These are phyloP conservation scores for Pseudozyma tsukubaensis DNA, from an alignment of 1,284 basidiomycete species.

Conservation along the genomic window DNA sequence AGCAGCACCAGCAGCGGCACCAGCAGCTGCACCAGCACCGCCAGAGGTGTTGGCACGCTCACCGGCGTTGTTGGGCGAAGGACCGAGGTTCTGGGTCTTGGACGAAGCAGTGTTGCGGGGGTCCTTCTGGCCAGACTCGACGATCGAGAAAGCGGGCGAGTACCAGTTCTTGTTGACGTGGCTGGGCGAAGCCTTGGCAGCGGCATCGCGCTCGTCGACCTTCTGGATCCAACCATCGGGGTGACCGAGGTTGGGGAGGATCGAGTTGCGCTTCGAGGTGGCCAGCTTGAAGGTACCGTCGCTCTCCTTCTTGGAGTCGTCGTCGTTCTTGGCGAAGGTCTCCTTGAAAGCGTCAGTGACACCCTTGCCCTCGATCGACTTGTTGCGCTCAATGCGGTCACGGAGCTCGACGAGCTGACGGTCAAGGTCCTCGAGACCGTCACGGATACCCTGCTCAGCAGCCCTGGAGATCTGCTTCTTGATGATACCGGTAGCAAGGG, in stretches of 20 bases:
- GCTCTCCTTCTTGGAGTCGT: constrained; percentile 67
- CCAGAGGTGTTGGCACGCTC: constrained; percentile 22
- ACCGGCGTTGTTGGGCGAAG: constrained; percentile 36
- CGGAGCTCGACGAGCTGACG: constrained; percentile 84
- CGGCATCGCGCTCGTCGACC: constrained; percentile 74
- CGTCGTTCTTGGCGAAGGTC: constrained; percentile 71
- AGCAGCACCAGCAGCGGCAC: constrained; percentile 16
- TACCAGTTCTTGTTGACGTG: constrained; percentile 75
- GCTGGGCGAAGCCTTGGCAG: constrained; percentile 66
- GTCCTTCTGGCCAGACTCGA: constrained; percentile 45
- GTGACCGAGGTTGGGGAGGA: constrained; percentile 73
- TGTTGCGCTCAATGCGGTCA: constrained; percentile 75
- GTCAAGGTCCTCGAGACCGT: constrained; percentile 85
- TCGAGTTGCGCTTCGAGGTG: constrained; percentile 63
- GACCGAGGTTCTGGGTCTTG: constrained; percentile 48
- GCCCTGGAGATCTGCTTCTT: constrained; percentile 92
- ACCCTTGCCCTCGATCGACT: constrained; percentile 51
- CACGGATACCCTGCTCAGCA: constrained; percentile 79
- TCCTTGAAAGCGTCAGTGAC: constrained; percentile 75
- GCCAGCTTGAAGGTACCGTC: constrained; percentile 62
- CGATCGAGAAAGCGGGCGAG: constrained; percentile 74
- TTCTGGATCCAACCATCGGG: constrained; percentile 79
- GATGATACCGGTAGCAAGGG: constrained; percentile 73
- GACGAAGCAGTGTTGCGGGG: constrained; percentile 45
- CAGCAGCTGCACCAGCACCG: constrained; percentile 10